phyloP scores from a whole-genome alignment of 768 basidiomycete species.

The Tricholoma flavovirens region DNA sequence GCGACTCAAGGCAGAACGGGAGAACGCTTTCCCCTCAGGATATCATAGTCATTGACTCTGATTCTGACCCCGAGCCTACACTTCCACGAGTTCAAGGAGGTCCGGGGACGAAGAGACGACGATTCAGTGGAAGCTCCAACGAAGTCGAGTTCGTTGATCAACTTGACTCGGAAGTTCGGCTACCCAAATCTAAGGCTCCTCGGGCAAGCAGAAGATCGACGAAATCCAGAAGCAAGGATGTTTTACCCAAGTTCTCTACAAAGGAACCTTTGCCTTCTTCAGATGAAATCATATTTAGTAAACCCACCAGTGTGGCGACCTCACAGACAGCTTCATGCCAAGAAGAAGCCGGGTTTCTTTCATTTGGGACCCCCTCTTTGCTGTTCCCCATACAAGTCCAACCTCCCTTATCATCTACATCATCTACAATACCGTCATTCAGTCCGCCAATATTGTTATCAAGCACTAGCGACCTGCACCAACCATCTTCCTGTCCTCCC shows the following conservation, averaged over 20 bases:
- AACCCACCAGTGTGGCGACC: not conserved
- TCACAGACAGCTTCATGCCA: not conserved
- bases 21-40: slow-evolving; percentile 22
- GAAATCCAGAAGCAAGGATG: not conserved
- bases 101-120: slow-evolving; percentile 16
- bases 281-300: not conserved
- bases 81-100: slow-evolving; percentile 7
- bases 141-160: slow-evolving; percentile 30
- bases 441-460: slow-evolving; percentile 15
- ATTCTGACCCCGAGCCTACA: slow-evolving; percentile 35
- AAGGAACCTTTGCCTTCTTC: not conserved
- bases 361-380: slow-evolving; percentile 16
- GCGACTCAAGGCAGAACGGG: not conserved
- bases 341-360: not conserved
- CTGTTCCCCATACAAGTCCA: slow-evolving; percentile 6
- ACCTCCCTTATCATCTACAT: not conserved
- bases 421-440: slow-evolving; percentile 10
- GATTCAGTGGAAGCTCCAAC: slow-evolving; percentile 20
- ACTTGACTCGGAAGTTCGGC: too few relatives aligned
- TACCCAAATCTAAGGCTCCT: not conserved
- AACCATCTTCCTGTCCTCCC: not conserved
- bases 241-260: not conserved
- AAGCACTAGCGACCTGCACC: slow-evolving; percentile 2
- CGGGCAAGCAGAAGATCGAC: not conserved
- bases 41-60: slow-evolving; percentile 61